Evolutionary conservation across 139 green algal species (phyloP).

Genomic region (Haematococcus lacustris): DNA sequence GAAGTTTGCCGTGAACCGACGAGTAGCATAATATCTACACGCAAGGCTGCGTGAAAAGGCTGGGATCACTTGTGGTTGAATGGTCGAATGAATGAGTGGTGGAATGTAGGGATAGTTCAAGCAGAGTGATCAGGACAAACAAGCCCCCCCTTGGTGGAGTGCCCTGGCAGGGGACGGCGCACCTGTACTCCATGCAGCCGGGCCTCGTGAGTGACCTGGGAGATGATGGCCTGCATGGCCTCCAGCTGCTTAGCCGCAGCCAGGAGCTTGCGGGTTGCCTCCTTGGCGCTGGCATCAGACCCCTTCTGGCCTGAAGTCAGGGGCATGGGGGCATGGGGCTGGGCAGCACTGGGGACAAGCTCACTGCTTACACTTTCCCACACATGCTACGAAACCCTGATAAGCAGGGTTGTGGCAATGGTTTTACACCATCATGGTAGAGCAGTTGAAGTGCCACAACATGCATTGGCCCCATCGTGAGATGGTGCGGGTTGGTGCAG

Average conservation of each 20-base stretch:
- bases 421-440: background rate
- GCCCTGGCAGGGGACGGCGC: too few relatives aligned
- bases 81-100: background rate
- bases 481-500: background rate
- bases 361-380: background rate
- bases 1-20: background rate
- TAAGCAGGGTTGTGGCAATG: background rate
- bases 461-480: background rate
- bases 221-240: constrained; percentile 39
- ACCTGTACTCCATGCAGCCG: constrained; percentile 15
- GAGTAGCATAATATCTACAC: too few relatives aligned
- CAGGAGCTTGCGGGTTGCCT: constrained; percentile 55
- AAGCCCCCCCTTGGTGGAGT: background rate
- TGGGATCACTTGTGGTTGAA: background rate
- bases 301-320: constrained; percentile 62
- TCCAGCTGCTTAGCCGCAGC: constrained; percentile 38
- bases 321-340: too few relatives aligned
- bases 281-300: constrained; percentile 53
- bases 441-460: background rate
- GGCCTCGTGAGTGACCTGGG: constrained; percentile 15
- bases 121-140: background rate
- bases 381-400: background rate
- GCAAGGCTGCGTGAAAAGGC: background rate
- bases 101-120: background rate
- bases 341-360: background rate